Evolutionary conservation across 139 green algal species (phyloP).

Genomic region (Volvox reticuliferus): DNA sequence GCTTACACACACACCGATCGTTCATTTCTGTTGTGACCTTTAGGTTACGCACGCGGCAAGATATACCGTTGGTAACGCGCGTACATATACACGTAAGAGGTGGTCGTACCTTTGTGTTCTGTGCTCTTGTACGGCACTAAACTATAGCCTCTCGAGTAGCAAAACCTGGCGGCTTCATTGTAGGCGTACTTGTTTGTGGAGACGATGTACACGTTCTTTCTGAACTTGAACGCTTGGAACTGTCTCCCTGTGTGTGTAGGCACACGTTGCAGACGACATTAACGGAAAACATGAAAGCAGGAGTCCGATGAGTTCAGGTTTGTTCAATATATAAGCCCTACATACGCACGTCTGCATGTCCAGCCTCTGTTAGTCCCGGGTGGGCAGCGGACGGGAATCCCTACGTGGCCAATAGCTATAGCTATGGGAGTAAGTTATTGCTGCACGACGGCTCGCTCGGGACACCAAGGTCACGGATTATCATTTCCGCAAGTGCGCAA

Average conservation of each 20-base stretch:
- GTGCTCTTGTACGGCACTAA: constrained; percentile 24
- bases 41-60: not conserved
- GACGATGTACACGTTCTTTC: not conserved
- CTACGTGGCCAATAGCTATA: too few relatives aligned
- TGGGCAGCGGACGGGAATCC: too few relatives aligned
- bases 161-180: constrained; percentile 20
- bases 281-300: too few relatives aligned
- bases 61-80: not conserved
- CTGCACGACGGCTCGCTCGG: too few relatives aligned
- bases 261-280: too few relatives aligned
- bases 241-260: not conserved
- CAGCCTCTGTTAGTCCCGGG: too few relatives aligned
- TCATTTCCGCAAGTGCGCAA: too few relatives aligned
- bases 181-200: constrained; percentile 9
- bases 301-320: too few relatives aligned
- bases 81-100: not conserved
- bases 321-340: too few relatives aligned
- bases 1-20: not conserved
- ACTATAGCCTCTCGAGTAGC: not conserved
- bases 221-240: not conserved
- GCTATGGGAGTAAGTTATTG: too few relatives aligned
- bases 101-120: not conserved
- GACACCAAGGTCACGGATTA: too few relatives aligned
- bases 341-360: too few relatives aligned
- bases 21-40: not conserved